Evolutionary conservation across 129 eudicot genomes (phyloP).

Genomic region (Sambucus nigra): DNA sequence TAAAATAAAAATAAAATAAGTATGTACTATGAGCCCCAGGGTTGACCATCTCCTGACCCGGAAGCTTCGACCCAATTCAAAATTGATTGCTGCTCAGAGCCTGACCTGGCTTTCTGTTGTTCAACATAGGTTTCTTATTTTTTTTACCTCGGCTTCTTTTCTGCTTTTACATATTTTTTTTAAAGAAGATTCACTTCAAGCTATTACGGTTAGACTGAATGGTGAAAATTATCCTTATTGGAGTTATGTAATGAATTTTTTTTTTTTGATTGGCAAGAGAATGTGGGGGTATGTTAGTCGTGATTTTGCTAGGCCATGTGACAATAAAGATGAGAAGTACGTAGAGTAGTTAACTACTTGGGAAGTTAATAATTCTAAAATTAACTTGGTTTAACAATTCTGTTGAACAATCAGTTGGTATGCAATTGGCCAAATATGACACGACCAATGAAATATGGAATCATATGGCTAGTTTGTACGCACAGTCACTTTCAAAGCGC

Average conservation of each 20-base stretch:
- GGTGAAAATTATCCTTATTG: background rate
- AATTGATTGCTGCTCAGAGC: too few relatives aligned
- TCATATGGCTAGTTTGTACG: background rate
- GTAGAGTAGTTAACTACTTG: background rate
- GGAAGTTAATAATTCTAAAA: background rate
- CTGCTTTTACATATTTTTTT: too few relatives aligned
- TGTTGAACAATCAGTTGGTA: background rate
- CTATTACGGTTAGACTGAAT: too few relatives aligned
- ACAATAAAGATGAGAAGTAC: background rate
- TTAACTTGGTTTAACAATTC: constrained; percentile 1
- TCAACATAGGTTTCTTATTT: too few relatives aligned
- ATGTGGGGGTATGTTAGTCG: background rate
- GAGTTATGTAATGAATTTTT: background rate
- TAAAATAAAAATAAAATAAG: too few relatives aligned
- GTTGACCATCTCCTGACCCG: too few relatives aligned
- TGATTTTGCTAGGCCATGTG: background rate
- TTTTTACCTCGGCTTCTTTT: too few relatives aligned
- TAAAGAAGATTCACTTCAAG: too few relatives aligned
- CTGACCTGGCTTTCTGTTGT: too few relatives aligned
- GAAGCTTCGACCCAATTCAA: too few relatives aligned
- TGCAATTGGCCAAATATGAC: background rate
- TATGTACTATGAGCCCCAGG: too few relatives aligned
- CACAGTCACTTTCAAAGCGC: background rate
- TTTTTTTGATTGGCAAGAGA: background rate
- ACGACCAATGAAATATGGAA: background rate